phyloP scores from a whole-genome alignment of 345 rosid species.

The Populus alba region DNA sequence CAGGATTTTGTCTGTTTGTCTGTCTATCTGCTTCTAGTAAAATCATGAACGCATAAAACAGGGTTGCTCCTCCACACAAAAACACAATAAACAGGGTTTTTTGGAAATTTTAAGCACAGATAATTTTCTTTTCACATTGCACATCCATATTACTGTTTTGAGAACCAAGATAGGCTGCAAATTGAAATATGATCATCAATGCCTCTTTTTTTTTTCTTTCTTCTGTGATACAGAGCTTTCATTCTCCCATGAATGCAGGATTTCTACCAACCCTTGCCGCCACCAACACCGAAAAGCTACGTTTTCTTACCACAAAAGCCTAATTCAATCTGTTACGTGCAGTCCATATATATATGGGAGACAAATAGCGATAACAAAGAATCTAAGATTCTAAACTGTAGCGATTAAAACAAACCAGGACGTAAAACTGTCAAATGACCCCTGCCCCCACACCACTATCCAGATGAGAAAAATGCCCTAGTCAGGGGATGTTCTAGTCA shows the following conservation, averaged over 20 bases:
- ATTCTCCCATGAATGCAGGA: not conserved
- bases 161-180: not conserved
- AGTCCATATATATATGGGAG: not conserved
- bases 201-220: not conserved
- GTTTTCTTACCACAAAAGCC: not conserved
- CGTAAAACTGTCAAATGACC: not conserved
- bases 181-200: not conserved
- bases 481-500: not conserved
- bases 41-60: constrained; percentile 8
- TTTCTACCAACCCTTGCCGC: not conserved
- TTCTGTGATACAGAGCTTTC: not conserved
- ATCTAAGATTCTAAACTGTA: too few relatives aligned
- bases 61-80: not conserved
- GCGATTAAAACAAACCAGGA: not conserved
- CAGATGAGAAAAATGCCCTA: not conserved
- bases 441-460: not conserved
- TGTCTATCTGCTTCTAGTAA: constrained; percentile 9
- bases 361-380: not conserved
- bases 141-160: not conserved
- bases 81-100: not conserved
- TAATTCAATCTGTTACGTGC: not conserved
- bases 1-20: not conserved
- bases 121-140: not conserved
- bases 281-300: not conserved
- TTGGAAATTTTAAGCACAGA: not conserved